Base-by-base conservation (phyloP, 306 rosid genomes). In the Quillaja saponaria region DNA sequence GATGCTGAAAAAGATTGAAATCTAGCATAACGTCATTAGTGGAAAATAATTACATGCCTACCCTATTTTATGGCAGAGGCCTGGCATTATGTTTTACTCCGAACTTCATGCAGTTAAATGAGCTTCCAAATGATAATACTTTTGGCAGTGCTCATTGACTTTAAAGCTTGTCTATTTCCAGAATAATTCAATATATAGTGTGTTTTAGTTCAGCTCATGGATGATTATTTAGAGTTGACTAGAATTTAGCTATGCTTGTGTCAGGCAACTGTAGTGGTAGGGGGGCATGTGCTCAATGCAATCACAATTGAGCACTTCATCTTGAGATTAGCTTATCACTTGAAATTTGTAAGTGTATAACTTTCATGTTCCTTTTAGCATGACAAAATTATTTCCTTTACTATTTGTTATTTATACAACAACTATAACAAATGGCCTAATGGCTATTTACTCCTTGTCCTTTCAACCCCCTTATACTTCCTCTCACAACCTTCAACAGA, bases 291-390 rank as follows among this genome's bases (percentile, higher is more conserved):
- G 48, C 86, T 92, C 13, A 86, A 86, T 66, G 96, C 96, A 79
- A 86, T 89, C 39, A 88, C 95, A 45, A 89, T 92, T 58, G 99
- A 92, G 73, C 99, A 86, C 67, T 92, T 92, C 74, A 92, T 92
- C 69, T 76, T 92, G 83, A 88, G 99, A 78, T 64, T 92, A 41
- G 95, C 99, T 55, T 89, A 86, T 79, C 99, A 92, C 84, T 82
- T 92, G 59, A 92, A 88, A 76, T 89, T 89, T 68, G 99, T 92
- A 64, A 88, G 98, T 64, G 28, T 59, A 16, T 31, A 56, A 46
- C 31, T 60, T 49, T 63, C 50, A 13, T 16, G 18, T 48, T 64
- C 40, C 40, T 37, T 37, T 37, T n/a, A n/a, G n/a, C n/a, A n/a
- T n/a, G n/a, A n/a, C n/a, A n/a, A n/a, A n/a, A n/a, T n/a, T n/a